phyloP scores from a whole-genome alignment of 352 stramenopile species.

The Stramenopiles sp. region DNA sequence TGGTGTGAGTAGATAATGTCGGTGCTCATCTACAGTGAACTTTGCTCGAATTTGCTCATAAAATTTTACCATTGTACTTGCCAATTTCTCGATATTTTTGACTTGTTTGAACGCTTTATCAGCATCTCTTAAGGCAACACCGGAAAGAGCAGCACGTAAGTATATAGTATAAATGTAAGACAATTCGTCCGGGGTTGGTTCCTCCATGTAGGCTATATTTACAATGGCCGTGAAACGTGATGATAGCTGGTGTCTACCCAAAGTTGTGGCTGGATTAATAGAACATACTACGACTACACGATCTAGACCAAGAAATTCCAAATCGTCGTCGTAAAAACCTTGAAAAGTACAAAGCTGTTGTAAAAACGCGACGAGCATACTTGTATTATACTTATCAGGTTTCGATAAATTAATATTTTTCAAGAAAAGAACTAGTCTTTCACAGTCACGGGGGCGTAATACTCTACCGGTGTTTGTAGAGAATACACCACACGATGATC shows the following conservation, averaged over 20 bases:
- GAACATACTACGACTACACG: slow-evolving; percentile 61
- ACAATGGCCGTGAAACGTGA: slow-evolving; percentile 67
- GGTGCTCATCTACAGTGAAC: slow-evolving; percentile 55
- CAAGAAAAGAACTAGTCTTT: slow-evolving; percentile 62
- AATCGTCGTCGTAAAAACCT: slow-evolving; percentile 67
- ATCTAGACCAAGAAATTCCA: slow-evolving; percentile 66
- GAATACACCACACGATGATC: slow-evolving; percentile 56
- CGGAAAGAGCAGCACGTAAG: background rate
- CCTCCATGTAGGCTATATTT: slow-evolving; percentile 51
- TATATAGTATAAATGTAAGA: background rate
- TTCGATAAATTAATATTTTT: slow-evolving; percentile 81
- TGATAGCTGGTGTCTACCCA: slow-evolving; percentile 46
- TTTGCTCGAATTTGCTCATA: slow-evolving; percentile 43
- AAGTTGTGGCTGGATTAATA: slow-evolving; percentile 61
- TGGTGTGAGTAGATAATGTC: slow-evolving; percentile 71
- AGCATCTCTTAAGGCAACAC: slow-evolving; percentile 12
- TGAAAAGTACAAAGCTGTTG: slow-evolving; percentile 70
- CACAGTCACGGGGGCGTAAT: slow-evolving; percentile 50
- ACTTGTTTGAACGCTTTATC: too few relatives aligned
- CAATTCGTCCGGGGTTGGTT: slow-evolving; percentile 47
- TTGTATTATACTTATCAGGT: slow-evolving; percentile 69
- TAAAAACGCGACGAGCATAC: slow-evolving; percentile 73
- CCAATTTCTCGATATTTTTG: slow-evolving; percentile 34
- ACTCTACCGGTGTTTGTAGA: slow-evolving; percentile 46
- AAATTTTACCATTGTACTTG: slow-evolving; percentile 43